phyloP scores from a whole-genome alignment of 805 yeast species.

The Candida stauntonica region DNA sequence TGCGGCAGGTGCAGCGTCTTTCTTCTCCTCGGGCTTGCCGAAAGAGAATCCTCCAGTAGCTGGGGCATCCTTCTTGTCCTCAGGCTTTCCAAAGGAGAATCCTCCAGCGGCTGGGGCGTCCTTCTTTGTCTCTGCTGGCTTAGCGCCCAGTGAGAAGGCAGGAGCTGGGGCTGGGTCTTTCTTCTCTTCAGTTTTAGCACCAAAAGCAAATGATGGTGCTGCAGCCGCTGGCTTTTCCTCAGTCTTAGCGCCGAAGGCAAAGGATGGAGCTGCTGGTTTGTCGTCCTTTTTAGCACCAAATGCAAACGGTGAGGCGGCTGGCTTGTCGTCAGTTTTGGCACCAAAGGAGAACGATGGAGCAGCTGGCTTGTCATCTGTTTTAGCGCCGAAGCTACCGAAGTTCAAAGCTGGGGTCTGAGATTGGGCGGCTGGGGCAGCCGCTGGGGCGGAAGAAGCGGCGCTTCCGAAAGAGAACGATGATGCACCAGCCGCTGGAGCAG shows the following conservation, averaged over 20 bases:
- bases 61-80: constrained; percentile 12
- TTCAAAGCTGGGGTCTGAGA: too few relatives aligned
- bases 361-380: constrained; percentile 2
- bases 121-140: constrained; percentile 4
- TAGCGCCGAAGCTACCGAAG: constrained; percentile 22
- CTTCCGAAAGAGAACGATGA: too few relatives aligned
- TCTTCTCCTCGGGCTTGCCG: constrained; percentile 7
- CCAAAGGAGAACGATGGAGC: constrained; percentile 28
- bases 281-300: constrained; percentile 14
- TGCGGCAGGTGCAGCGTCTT: constrained; percentile 13
- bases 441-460: too few relatives aligned
- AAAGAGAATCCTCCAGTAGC: not conserved
- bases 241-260: constrained; percentile 17
- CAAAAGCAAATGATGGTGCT: too few relatives aligned
- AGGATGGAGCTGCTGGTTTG: constrained; percentile 9
- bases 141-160: constrained; percentile 18
- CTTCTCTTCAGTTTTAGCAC: constrained; percentile 18
- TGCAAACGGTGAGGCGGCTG: constrained; percentile 1
- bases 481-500: constrained; percentile 8
- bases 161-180: too few relatives aligned
- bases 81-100: not conserved
- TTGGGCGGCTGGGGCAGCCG: constrained; percentile 14
- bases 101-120: not conserved
- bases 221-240: constrained; percentile 5
- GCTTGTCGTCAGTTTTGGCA: constrained; percentile 8